Evolutionary conservation across 495 filamentous ascomycete genomes (phyloP), one percentile per base, ranked within the genome.

Genomic region (Neurospora intermedia): DNA sequence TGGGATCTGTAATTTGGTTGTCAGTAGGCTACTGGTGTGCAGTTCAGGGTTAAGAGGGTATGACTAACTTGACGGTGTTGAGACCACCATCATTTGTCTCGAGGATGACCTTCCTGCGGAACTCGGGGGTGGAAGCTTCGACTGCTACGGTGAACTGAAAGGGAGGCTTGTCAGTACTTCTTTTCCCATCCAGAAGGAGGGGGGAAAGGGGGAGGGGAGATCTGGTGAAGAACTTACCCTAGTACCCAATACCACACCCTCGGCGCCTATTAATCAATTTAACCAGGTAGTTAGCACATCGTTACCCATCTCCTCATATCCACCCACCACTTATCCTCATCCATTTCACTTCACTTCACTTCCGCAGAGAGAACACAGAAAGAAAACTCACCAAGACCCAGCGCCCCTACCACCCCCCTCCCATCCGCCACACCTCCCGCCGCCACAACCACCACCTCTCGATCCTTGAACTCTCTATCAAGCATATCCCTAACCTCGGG

Each of bases 401-500:
- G 73, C 4, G 87, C 88, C 0, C 91, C 91, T 13, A 88, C 88
- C 4, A 86, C 87, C 1, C 89, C 88, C 20, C 91, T 81, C 6
- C 88, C 89, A 77, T 94, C 91, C 0, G 84, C 84, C 72, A 94
- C 89, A 0, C 92, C 93, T 4, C 93, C 93, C 1, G 93, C 91
- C 0, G 91, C 93, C 43, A 94, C 78, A 4, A 94, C 74, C 4
- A 87, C 85, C 69, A 92, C 82, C 35, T 83, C 76, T 70, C 45
- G 78, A 2, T 75, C 77, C 6, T 75, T 75, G 27, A 82, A 79
- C 74, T 83, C 83, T 6, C 70, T 38, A 10, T 73, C 76, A 70
- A 94, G 69, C 69, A 83, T 78, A 77, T 92, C 90, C n/a, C 77
- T 78, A 46, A 83, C 73, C 75, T 84, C 83, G 3, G 80, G 79